A percentile compares a stretch with the other conserved stretches of the same genome.
These are phyloP conservation scores for Fusarium floridanum DNA, from an alignment of 2,329 filamentous ascomycete species.

Conservation along the genomic window DNA sequence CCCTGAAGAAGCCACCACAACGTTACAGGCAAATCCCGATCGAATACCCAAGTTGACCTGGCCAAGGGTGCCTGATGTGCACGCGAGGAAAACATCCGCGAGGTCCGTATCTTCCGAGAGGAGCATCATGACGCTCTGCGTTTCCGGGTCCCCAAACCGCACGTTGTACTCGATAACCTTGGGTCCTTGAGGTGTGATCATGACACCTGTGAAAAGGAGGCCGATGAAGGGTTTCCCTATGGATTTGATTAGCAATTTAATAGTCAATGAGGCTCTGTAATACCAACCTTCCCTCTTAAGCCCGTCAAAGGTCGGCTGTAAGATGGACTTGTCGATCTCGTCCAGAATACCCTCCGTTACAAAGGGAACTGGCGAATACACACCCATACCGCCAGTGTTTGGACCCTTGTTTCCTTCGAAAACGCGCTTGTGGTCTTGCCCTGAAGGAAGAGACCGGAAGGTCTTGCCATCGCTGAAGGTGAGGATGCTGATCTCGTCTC, in stretches of 20 bases:
- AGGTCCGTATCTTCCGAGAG: conserved; percentile 82
- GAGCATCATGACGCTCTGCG: conserved; percentile 83
- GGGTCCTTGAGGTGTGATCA: conserved; percentile 82
- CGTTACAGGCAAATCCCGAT: conserved; percentile 78
- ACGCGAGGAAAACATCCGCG: conserved; percentile 86
- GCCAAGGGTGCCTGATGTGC: conserved; percentile 76
- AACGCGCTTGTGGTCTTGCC: conserved; percentile 80
- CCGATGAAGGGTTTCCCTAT: conserved; percentile 64
- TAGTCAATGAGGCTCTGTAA: too few species aligned
- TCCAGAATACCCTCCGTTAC: conserved; percentile 64
- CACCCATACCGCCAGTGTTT: conserved; percentile 83
- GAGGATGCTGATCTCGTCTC: conserved; percentile 77
- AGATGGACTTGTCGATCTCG: conserved; percentile 68
- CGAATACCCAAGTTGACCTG: conserved; percentile 73
- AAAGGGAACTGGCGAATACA: conserved; percentile 75
- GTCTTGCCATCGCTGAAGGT: conserved; percentile 77
- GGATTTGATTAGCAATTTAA: too few species aligned
- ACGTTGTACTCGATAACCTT: conserved; percentile 92
- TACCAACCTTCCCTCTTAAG: conserved; percentile 60
- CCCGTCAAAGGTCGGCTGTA: conserved; percentile 73
- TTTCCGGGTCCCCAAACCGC: conserved; percentile 89
- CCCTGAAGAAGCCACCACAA: conserved; percentile 86
- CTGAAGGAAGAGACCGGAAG: conserved; percentile 74
- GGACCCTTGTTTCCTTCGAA: conserved; percentile 76
- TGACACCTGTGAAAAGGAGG: conserved; percentile 83